Conservation (phyloP, 768 basidiomycete species). For the Lanmaoa rubissima region DNA sequence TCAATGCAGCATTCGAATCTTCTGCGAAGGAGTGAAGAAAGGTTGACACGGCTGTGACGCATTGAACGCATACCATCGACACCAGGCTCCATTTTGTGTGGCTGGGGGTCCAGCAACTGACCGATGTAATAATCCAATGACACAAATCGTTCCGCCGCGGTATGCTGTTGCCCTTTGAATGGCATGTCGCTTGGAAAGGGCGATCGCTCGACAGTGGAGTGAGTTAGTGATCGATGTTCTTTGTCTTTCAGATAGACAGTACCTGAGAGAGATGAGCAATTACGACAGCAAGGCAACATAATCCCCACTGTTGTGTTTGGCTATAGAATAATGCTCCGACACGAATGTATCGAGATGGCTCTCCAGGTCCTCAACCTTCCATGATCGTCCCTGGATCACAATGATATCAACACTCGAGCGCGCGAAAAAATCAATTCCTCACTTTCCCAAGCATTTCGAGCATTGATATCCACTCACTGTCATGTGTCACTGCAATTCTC, state of each 20-base stretch:
- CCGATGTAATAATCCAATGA: constrained; percentile 26
- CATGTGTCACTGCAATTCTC: not conserved
- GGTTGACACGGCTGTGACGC: constrained; percentile 9
- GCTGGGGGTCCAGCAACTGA: constrained; percentile 29
- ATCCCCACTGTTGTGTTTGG: not conserved
- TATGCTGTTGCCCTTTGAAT: constrained; percentile 19
- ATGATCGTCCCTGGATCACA: not conserved
- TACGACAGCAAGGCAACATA: not conserved
- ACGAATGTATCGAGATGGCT: not conserved
- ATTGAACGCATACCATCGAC: constrained; percentile 41
- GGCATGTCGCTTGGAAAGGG: too few relatives aligned
- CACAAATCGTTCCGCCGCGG: constrained; percentile 27
- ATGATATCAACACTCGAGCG: not conserved
- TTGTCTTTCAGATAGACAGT: not conserved
- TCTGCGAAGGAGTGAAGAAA: constrained; percentile 49
- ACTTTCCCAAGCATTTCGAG: too few relatives aligned
- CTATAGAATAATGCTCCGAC: not conserved
- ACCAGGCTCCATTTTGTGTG: constrained; percentile 43
- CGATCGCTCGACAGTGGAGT: too few relatives aligned
- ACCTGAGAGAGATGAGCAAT: not conserved
- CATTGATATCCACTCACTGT: not conserved
- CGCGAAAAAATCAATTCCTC: not conserved
- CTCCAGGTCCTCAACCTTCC: not conserved
- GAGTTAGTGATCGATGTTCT: not conserved
- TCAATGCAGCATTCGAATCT: constrained; percentile 18